Conservation (phyloP, 805 yeast genomes). For the Cyberlindnera nakhonratchasimensis region DNA sequence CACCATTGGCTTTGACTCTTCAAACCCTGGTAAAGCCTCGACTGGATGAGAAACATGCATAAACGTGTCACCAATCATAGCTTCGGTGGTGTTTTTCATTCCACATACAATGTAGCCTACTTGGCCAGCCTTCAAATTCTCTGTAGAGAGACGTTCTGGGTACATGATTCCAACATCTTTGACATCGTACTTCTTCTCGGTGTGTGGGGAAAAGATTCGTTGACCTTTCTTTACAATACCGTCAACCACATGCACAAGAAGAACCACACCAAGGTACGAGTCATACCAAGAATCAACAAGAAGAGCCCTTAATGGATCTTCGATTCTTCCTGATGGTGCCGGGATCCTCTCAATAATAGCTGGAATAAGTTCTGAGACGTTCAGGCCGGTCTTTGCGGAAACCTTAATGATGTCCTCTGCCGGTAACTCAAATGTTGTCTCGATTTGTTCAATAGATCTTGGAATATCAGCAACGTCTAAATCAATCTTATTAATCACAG, state of each 20-base stretch:
- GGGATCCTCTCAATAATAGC: constrained; percentile 80
- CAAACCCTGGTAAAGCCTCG: constrained; percentile 89
- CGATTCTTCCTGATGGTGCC: constrained; percentile 57
- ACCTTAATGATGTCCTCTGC: constrained; percentile 73
- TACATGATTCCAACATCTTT: constrained; percentile 95
- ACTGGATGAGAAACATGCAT: constrained; percentile 56
- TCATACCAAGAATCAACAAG: constrained; percentile 99
- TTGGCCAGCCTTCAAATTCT: constrained; percentile 76
- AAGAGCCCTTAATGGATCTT: constrained; percentile 62
- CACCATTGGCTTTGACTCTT: constrained; percentile 97
- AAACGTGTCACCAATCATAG: constrained; percentile 88
- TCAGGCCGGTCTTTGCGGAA: constrained; percentile 87
- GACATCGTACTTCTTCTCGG: constrained; percentile 73
- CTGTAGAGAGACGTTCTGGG: constrained; percentile 75
- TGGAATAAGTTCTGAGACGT: constrained; percentile 77
- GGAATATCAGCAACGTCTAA: constrained; percentile 83
- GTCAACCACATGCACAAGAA: constrained; percentile 80
- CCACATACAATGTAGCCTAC: constrained; percentile 95
- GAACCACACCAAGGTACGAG: constrained; percentile 83
- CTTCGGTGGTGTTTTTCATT: constrained; percentile 83
- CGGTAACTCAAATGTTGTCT: constrained; percentile 75
- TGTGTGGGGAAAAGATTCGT: constrained; percentile 73
- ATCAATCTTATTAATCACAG: constrained; percentile 91
- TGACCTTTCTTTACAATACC: constrained; percentile 75
- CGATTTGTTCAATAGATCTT: constrained; percentile 80